phyloP scores from a whole-genome alignment of 257 asterid genomes.

The Anisodus tanguticus region DNA sequence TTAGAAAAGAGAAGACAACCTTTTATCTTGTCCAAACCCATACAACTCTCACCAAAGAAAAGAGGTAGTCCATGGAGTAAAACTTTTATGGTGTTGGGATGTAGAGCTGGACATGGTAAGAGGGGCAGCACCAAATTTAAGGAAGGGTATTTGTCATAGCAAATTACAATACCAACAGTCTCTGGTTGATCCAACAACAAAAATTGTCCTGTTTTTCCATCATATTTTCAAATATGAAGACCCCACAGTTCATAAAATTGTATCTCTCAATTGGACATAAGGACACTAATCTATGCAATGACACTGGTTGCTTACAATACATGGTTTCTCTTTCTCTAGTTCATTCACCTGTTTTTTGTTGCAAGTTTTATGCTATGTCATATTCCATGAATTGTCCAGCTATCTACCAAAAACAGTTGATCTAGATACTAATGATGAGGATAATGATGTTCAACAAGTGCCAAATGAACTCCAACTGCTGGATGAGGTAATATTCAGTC shows the following conservation, averaged over 20 bases:
- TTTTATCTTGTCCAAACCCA: neutral
- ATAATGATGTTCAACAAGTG: neutral
- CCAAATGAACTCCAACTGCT: neutral
- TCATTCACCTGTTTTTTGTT: neutral
- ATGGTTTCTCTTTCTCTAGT: neutral
- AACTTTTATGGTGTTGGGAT: neutral
- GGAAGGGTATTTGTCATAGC: neutral
- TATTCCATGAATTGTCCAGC: neutral
- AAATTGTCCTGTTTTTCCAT: neutral
- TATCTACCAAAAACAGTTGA: neutral
- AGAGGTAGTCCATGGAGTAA: neutral
- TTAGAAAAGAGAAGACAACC: neutral
- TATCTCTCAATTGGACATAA: neutral
- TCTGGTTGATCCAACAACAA: neutral
- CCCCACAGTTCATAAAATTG: neutral
- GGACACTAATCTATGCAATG: neutral
- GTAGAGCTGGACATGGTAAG: neutral
- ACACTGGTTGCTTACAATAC: neutral
- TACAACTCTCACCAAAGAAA: neutral
- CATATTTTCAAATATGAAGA: neutral
- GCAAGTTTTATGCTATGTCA: neutral
- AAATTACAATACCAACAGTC: neutral
- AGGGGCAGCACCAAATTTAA: neutral
- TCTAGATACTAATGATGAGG: neutral
- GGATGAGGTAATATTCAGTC: neutral